phyloP scores from a whole-genome alignment of 345 rosid species.

The Aquilaria malaccensis region DNA sequence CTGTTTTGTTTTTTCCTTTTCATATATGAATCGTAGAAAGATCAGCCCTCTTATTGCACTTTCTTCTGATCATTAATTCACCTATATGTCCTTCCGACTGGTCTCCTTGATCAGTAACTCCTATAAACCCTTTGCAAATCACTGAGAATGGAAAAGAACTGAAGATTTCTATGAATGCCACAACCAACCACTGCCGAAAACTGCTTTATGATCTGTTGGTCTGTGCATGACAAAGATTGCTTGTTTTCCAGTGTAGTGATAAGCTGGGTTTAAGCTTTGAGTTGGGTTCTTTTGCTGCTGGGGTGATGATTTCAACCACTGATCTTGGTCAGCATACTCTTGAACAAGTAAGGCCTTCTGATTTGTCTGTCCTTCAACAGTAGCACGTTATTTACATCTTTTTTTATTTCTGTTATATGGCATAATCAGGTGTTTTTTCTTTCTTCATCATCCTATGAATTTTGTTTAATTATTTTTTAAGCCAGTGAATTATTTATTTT shows the following conservation, averaged over 20 bases:
- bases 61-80: not conserved
- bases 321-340: slow-evolving; percentile 94
- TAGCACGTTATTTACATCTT: not conserved
- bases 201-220: slow-evolving; percentile 1
- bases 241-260: slow-evolving; percentile 83
- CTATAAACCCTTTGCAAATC: not conserved
- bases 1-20: not conserved
- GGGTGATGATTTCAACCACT: slow-evolving; percentile 97
- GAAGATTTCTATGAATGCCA: not conserved
- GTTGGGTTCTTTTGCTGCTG: slow-evolving; percentile 98
- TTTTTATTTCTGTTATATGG: slow-evolving; percentile 1
- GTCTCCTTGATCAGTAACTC: not conserved
- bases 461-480: slow-evolving; percentile 8
- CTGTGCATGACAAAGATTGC: slow-evolving; percentile 6
- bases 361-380: slow-evolving; percentile 11
- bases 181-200: slow-evolving; percentile 2
- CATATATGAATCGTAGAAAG: slow-evolving; percentile 2
- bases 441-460: not conserved
- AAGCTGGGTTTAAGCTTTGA: slow-evolving; percentile 96
- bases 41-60: slow-evolving; percentile 2
- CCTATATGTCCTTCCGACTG: not conserved
- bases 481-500: slow-evolving; percentile 2
- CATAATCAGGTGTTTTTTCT: not conserved
- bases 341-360: slow-evolving; percentile 60
- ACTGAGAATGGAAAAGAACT: not conserved